Conservation (phyloP, 2,329 filamentous ascomycete species). For the Ampelomyces quisqualis region DNA sequence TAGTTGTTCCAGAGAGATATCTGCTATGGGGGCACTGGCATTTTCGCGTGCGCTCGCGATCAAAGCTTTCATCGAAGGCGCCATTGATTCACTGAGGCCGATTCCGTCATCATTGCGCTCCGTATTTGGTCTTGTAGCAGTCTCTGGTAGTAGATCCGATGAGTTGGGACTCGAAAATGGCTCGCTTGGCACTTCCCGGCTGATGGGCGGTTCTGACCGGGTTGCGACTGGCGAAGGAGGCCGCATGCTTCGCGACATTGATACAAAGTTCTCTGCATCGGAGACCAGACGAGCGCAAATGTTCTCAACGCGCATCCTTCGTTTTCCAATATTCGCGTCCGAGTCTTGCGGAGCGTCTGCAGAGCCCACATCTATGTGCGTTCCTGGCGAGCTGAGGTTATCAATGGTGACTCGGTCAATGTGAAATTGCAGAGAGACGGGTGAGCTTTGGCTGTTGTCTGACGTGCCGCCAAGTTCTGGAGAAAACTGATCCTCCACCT, state of each 20-base stretch:
- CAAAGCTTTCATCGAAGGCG: slow-evolving; percentile 2
- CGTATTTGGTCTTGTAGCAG: not conserved
- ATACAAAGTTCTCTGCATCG: slow-evolving; percentile 66
- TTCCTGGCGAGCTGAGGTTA: slow-evolving; percentile 51
- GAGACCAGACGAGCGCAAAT: slow-evolving; percentile 67
- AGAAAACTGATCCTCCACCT: slow-evolving; percentile 58
- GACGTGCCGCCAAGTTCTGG: slow-evolving; percentile 56
- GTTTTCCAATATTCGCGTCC: slow-evolving; percentile 62
- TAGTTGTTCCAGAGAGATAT: slow-evolving; percentile 7
- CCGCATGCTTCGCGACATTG: slow-evolving; percentile 59
- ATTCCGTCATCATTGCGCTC: slow-evolving; percentile 3
- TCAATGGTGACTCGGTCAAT: slow-evolving; percentile 67
- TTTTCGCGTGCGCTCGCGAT: slow-evolving; percentile 5
- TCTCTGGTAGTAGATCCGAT: not conserved
- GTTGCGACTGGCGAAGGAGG: slow-evolving; percentile 59
- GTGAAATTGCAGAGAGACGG: slow-evolving; percentile 65
- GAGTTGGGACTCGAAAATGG: slow-evolving; percentile 15
- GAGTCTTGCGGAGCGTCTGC: slow-evolving; percentile 9
- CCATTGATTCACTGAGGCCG: slow-evolving; percentile 1
- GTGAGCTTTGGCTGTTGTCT: slow-evolving; percentile 48
- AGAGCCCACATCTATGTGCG: slow-evolving; percentile 25
- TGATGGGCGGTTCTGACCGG: slow-evolving; percentile 44
- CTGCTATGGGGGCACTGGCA: slow-evolving; percentile 1
- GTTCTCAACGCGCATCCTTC: slow-evolving; percentile 63
- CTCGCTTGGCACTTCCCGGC: slow-evolving; percentile 20